Evolutionary conservation across 2,329 filamentous ascomycete species (phyloP).

Genomic region (Alternaria sp.): DNA sequence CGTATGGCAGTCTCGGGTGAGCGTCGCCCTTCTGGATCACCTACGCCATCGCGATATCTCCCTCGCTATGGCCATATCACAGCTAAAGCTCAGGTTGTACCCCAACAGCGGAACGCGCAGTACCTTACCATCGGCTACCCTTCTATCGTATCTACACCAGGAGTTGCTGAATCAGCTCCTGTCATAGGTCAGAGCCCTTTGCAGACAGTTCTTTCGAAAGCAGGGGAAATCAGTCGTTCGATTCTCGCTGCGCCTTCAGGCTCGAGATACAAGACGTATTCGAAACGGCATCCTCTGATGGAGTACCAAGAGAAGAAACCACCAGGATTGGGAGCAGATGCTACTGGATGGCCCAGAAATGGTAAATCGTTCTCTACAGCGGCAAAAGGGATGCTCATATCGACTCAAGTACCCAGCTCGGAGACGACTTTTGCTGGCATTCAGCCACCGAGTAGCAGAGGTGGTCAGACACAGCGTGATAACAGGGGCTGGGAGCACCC

Average conservation of each 20-base stretch:
- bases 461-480: background rate
- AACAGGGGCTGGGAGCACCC: background rate
- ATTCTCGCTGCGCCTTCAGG: constrained; percentile 24
- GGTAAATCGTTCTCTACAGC: background rate
- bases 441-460: background rate
- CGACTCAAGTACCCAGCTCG: background rate
- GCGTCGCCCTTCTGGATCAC: background rate
- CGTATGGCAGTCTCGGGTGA: background rate
- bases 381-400: background rate
- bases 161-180: background rate
- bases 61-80: background rate
- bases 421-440: background rate
- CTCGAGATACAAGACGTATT: constrained; percentile 18
- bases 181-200: background rate
- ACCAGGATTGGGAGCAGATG: constrained; percentile 3
- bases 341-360: constrained; percentile 1
- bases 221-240: constrained; percentile 19
- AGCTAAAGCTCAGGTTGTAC: background rate
- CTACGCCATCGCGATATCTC: background rate
- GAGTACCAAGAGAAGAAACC: background rate
- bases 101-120: background rate
- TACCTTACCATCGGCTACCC: background rate
- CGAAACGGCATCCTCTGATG: constrained; percentile 7
- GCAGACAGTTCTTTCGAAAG: constrained; percentile 4
- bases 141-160: background rate